Conservation (phyloP, 192 early-diverging fungal genomes). For the Coemansia sp. region DNA sequence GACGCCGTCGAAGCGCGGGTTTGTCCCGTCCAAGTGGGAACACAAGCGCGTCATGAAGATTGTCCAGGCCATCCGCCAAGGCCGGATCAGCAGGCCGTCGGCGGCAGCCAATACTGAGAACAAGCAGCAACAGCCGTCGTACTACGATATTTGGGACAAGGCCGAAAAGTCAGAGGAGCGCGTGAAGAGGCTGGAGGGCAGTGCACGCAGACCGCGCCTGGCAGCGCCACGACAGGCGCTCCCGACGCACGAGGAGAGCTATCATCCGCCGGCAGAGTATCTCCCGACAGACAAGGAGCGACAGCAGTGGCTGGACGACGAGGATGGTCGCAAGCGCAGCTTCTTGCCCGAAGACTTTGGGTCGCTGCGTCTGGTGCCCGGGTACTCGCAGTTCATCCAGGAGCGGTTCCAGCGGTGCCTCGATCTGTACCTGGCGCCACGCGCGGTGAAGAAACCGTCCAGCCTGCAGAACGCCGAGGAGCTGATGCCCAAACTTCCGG, state of each 20-base stretch:
- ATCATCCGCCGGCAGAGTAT: constrained; percentile 97
- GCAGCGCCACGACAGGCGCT: constrained; percentile 86
- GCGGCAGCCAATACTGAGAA: constrained; percentile 38
- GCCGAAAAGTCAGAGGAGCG: constrained; percentile 55
- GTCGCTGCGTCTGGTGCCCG: constrained; percentile 82
- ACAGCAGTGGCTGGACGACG: constrained; percentile 74
- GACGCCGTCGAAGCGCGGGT: constrained; percentile 94
- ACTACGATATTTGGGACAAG: constrained; percentile 89
- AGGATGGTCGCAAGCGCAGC: constrained; percentile 72
- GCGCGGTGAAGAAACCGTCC: constrained; percentile 81
- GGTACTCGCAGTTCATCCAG: constrained; percentile 85
- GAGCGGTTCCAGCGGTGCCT: constrained; percentile 96
- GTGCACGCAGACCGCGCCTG: constrained; percentile 65
- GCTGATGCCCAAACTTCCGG: constrained; percentile 93
- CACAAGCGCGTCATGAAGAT: constrained; percentile 96
- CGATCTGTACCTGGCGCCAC: constrained; percentile 95
- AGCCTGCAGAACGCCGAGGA: constrained; percentile 84
- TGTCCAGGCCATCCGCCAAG: constrained; percentile 90
- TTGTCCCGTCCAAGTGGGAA: constrained; percentile 94
- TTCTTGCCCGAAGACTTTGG: constrained; percentile 63
- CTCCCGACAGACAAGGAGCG: constrained; percentile 80
- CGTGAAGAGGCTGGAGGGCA: constrained; percentile 54
- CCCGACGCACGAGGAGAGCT: constrained; percentile 91
- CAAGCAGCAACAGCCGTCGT: constrained; percentile 56
- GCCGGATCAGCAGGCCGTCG: constrained; percentile 69